Conservation (phyloP, 495 filamentous ascomycete genomes). For the Neurospora intermedia region DNA sequence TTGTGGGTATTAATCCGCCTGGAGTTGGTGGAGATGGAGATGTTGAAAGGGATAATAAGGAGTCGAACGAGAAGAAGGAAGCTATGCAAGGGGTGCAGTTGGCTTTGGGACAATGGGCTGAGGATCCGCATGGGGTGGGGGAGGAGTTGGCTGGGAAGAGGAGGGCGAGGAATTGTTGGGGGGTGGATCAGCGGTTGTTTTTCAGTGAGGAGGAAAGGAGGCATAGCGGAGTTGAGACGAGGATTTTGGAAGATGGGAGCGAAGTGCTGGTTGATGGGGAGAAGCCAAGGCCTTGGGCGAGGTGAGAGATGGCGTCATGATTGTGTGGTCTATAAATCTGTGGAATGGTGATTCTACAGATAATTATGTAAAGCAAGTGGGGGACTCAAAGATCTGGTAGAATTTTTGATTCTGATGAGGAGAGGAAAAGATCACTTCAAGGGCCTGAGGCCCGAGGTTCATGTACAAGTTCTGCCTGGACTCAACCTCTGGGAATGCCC, state of each 20-base stretch:
- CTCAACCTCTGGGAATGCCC: too few species aligned
- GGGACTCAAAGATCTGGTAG: too few species aligned
- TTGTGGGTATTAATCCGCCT: constrained; percentile 62
- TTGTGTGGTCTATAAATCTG: not conserved
- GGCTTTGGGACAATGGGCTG: constrained; percentile 35
- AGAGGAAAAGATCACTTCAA: too few species aligned
- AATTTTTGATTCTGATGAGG: too few species aligned
- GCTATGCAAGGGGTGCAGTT: constrained; percentile 29
- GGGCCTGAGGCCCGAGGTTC: too few species aligned
- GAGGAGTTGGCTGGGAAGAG: constrained; percentile 38
- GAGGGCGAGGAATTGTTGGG: constrained; percentile 38
- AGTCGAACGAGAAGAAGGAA: constrained; percentile 16
- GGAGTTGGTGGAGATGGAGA: constrained; percentile 20
- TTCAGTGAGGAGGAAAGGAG: constrained; percentile 20
- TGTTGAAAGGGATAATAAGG: not conserved
- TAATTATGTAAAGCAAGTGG: too few species aligned
- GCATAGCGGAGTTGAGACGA: constrained; percentile 24
- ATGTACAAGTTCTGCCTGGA: too few species aligned
- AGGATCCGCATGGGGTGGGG: constrained; percentile 38
- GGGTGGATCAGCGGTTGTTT: constrained; percentile 30
- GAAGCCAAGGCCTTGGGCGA: constrained; percentile 21
- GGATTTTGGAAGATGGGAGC: constrained; percentile 12
- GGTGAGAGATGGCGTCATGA: not conserved
- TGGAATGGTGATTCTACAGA: not conserved
- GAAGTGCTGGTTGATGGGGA: constrained; percentile 25